Evolutionary conservation across 106 monocot species (phyloP).

Genomic region (Dendrobium nobile): DNA sequence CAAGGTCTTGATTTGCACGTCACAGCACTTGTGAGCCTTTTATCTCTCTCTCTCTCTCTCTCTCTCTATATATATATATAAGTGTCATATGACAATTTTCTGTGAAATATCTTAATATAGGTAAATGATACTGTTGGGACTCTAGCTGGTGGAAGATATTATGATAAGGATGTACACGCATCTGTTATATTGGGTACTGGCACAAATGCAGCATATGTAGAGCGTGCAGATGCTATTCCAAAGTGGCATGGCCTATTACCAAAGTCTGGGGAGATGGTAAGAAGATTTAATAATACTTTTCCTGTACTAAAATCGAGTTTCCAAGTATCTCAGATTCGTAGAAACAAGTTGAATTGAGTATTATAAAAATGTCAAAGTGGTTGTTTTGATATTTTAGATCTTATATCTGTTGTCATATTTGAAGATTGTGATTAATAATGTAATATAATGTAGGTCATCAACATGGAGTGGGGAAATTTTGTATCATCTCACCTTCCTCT

Average conservation of each 20-base stretch:
- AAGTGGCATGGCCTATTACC: constrained; percentile 33
- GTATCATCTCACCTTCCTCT: constrained; percentile 35
- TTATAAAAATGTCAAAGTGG: too few relatives aligned
- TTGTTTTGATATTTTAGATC: background rate
- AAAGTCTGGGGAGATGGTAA: constrained; percentile 31
- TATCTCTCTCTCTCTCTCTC: background rate
- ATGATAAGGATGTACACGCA: constrained; percentile 25
- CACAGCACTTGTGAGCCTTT: constrained; percentile 38
- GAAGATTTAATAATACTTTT: background rate
- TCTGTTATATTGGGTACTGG: constrained; percentile 40
- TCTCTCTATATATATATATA: background rate
- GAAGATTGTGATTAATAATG: background rate
- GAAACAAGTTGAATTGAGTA: background rate
- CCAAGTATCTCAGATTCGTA: background rate
- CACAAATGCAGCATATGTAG: constrained; percentile 48
- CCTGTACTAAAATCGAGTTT: background rate
- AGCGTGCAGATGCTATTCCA: constrained; percentile 29
- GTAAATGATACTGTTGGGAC: constrained; percentile 49
- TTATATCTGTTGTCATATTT: background rate
- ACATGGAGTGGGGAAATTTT: constrained; percentile 58
- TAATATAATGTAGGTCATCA: constrained; percentile 29
- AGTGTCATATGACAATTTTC: background rate
- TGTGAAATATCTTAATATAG: constrained; percentile 14
- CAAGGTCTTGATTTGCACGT: constrained; percentile 64
- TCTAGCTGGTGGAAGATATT: constrained; percentile 43